These are phyloP conservation scores for Paramecium tetraurelia DNA, from an alignment of 73 alveolate genomes.

Conservation along the genomic window DNA sequence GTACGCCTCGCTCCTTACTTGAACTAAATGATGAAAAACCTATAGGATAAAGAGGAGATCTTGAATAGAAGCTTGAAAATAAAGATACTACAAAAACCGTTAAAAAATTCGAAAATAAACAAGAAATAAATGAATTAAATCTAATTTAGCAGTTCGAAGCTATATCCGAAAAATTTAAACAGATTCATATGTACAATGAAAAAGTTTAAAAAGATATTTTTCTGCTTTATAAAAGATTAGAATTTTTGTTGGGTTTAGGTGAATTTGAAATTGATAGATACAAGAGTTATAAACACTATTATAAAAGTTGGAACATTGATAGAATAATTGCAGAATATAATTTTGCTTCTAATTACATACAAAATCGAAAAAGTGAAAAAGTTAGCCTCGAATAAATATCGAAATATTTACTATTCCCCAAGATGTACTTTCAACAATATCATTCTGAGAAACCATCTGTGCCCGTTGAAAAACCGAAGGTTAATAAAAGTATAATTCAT, in stretches of 20 bases:
- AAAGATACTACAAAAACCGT: not conserved
- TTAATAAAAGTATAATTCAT: not conserved
- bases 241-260: not conserved
- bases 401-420: not conserved
- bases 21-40: not conserved
- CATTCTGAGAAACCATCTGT: not conserved
- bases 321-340: not conserved
- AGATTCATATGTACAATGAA: not conserved
- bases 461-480: not conserved
- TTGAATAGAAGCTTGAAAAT: not conserved
- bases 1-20: not conserved
- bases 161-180: not conserved
- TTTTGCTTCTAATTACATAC: not conserved
- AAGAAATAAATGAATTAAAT: not conserved
- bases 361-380: not conserved
- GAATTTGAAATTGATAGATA: not conserved
- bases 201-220: not conserved
- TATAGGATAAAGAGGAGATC: not conserved
- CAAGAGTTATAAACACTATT: not conserved
- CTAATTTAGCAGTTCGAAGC: not conserved
- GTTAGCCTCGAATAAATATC: not conserved
- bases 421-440: not conserved
- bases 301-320: not conserved
- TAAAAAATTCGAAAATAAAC: not conserved
- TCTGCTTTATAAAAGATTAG: not conserved